Percentiles rank a stretch among this genome's conserved stretches.
Conservation (phyloP, 2,329 filamentous ascomycete species). For the Trichoderma atroviride region DNA sequence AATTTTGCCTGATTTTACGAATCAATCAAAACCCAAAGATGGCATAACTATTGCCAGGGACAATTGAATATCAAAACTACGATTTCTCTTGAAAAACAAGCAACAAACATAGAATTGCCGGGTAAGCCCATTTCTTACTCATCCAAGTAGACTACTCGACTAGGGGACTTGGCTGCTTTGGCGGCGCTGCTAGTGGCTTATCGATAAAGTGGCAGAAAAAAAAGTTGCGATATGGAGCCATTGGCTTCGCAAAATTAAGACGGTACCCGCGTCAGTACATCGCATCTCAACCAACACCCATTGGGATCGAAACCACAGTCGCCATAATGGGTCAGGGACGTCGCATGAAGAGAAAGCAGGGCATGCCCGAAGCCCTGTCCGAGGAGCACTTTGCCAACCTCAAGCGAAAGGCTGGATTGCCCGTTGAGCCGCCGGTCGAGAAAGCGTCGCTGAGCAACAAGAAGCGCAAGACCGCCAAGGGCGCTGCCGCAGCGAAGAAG, state of each 20-base stretch:
- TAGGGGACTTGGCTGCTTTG: too few relatives aligned
- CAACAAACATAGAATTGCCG: background rate
- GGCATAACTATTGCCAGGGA: background rate
- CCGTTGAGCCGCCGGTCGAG: conserved; percentile 60
- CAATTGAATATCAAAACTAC: fast-evolving
- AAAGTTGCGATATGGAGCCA: conserved; percentile 25
- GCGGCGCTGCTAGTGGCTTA: conserved; percentile 21
- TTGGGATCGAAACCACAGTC: conserved; percentile 6
- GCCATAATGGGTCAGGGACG: conserved; percentile 81
- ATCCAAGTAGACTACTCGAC: background rate
- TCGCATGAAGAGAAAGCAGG: conserved; percentile 90
- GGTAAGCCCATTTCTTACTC: conserved; percentile 7
- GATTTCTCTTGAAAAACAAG: background rate
- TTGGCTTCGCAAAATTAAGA: conserved; percentile 6
- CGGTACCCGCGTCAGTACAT: conserved; percentile 7
- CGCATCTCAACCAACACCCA: conserved; percentile 10
- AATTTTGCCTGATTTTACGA: background rate
- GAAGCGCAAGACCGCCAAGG: conserved; percentile 50
- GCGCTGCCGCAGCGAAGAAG: conserved; percentile 36
- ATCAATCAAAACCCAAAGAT: background rate
- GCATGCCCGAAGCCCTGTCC: conserved; percentile 78
- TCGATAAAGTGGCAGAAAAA: conserved; percentile 28
- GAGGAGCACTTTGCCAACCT: conserved; percentile 75
- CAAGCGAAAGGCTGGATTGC: conserved; percentile 82
- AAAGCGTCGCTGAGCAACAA: conserved; percentile 61